Evolutionary conservation across 1,284 basidiomycete genomes (phyloP).

Genomic region (Cryptococcus sp.): DNA sequence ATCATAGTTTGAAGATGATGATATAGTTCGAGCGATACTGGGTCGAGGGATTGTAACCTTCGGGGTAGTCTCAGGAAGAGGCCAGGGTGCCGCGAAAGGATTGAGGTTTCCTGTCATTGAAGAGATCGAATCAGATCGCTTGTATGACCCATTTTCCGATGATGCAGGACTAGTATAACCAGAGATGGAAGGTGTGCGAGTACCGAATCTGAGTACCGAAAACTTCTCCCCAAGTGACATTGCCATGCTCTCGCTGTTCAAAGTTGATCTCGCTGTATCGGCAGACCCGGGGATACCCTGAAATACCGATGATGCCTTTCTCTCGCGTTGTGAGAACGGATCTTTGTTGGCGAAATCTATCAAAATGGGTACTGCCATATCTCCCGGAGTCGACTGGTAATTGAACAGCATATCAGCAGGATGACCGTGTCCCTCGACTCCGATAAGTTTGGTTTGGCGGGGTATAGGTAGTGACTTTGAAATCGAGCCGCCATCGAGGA

Average conservation of each 20-base stretch:
- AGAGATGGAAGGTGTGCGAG: constrained; percentile 1
- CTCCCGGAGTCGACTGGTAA: constrained; percentile 2
- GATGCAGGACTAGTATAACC: background rate
- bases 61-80: constrained; percentile 11
- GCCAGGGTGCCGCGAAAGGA: constrained; percentile 26
- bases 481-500: background rate
- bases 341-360: constrained; percentile 4
- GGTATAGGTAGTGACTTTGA: constrained; percentile 1
- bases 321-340: background rate
- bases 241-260: too few relatives aligned
- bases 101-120: constrained; percentile 8
- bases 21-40: background rate
- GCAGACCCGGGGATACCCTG: background rate
- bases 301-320: background rate
- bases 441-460: background rate
- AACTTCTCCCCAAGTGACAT: background rate
- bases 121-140: background rate
- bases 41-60: background rate
- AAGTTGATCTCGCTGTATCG: background rate
- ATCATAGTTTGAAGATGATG: background rate
- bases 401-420: constrained; percentile 4
- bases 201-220: background rate
- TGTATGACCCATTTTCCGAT: background rate
- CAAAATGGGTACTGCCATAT: constrained; percentile 4
- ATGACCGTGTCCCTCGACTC: background rate